Percentiles rank a stretch among this genome's conserved stretches.
Evolutionary conservation across 202 grass and related monocot species (phyloP).

Genomic region (Hordeum pubiflorum): DNA sequence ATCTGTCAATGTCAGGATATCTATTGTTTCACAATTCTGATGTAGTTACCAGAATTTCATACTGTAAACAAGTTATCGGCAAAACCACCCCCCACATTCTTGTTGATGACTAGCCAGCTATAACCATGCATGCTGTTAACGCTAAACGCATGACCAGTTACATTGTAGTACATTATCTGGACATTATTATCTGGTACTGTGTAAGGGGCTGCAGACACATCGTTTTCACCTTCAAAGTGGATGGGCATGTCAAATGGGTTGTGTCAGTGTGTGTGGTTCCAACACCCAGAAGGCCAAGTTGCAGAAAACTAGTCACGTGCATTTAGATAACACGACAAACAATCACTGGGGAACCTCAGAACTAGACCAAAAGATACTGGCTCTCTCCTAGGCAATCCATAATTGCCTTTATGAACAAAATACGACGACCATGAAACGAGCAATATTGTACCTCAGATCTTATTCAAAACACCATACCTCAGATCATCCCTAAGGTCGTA

Average conservation of each 20-base stretch:
- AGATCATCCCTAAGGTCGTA: neutral
- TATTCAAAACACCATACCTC: neutral
- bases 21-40: no score
- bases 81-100: neutral
- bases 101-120: neutral
- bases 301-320: neutral
- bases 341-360: neutral
- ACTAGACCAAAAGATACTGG: neutral
- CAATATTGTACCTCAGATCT: neutral
- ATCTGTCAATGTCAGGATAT: neutral
- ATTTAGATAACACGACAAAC: neutral
- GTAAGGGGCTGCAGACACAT: neutral
- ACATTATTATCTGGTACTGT: neutral
- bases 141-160: neutral
- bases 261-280: neutral
- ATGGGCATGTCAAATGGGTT: neutral
- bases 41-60: neutral
- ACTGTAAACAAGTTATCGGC: neutral
- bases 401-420: neutral
- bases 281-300: slow-evolving; percentile 7
- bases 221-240: neutral
- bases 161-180: neutral
- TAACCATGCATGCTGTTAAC: neutral
- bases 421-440: neutral
- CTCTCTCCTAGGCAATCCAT: neutral